Evolutionary conservation across 805 yeast species (phyloP), one percentile per base, ranked within the genome.

Genomic region (Myxozyma sirexii): DNA sequence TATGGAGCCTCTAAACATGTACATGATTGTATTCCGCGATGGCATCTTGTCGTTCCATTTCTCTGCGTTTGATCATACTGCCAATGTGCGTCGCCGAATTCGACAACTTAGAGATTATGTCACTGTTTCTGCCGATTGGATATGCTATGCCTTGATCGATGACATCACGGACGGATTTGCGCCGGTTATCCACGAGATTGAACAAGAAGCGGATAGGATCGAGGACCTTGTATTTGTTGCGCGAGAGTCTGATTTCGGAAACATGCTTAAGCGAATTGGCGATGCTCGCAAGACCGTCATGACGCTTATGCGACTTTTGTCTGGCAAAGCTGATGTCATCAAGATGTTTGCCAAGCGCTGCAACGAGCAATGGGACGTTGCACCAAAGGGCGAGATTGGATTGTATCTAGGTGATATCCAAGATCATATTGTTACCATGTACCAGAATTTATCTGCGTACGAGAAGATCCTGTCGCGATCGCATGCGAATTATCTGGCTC

Each of bases 371-470:
- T 70, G 76, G 74, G 74, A 73, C 37, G 71, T 71, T 48, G 76
- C 75, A 67, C 97, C 97, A 53, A 81, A 96, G 69, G 93, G 88
- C 27, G 97, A 93, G 69, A 92, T 92, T 75, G 96, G 96, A 0
- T 79, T 92, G 64, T 93, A 90, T 73, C 76, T 92, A 63, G 97
- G 97, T 58, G 98, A 92, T 83, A 92, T 92, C 71, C 97, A 91
- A 76, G 97, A 92, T 80, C 98, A 92, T 82, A 88, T 93, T 69
- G 85, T 92, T 59, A 93, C 98, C 17, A 93, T 93, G 97, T 88
- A 84, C 74, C 97, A 91, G 76, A 92, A 90, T 70, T 80, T 93
- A 71, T 75, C 86, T 44, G 88, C 96, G 2, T 92, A 90, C 71
- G 99, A 93, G 72, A 92, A 92, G 80, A 93, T 93, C 69, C 87